Percentiles rank a stretch among this genome's conserved stretches.
Conservation (phyloP, 2,329 filamentous ascomycete species). For the Talaromyces pinophilus region DNA sequence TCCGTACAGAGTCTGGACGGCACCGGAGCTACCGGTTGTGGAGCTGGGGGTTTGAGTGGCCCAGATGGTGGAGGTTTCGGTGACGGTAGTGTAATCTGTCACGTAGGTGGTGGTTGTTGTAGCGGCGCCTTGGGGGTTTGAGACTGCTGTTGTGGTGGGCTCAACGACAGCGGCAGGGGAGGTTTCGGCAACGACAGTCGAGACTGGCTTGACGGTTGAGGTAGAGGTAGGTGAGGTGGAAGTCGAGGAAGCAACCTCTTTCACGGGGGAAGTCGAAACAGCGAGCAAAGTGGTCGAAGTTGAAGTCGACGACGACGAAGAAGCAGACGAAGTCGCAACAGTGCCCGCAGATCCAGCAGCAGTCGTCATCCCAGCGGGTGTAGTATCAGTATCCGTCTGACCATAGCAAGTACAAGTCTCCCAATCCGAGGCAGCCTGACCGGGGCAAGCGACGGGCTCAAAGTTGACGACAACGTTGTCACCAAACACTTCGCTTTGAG, state of each 20-base stretch:
- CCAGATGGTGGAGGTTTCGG: conserved; percentile 14
- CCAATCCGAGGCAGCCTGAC: conserved; percentile 29
- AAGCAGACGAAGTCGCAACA: not conserved
- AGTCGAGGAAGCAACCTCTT: not conserved
- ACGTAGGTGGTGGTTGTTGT: not conserved
- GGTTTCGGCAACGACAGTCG: not conserved
- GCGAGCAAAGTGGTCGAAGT: not conserved
- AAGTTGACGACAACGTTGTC: conserved; percentile 40
- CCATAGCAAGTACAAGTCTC: conserved; percentile 32
- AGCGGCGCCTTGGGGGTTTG: not conserved
- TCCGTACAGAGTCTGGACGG: conserved; percentile 26
- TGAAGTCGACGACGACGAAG: conserved; percentile 6
- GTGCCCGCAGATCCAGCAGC: not conserved
- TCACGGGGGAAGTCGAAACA: not conserved
- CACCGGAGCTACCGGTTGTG: conserved; percentile 1
- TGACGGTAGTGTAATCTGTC: not conserved
- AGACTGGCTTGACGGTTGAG: not conserved
- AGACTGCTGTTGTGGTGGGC: not conserved
- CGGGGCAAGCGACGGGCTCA: conserved; percentile 35
- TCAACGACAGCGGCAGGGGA: not conserved
- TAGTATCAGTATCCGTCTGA: conserved; percentile 23
- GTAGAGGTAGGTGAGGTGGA: not conserved
- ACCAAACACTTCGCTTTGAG: conserved; percentile 35
- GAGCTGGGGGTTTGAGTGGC: not conserved
- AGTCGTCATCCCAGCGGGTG: conserved; percentile 19